Evolutionary conservation across 2,329 filamentous ascomycete species (phyloP).

Genomic region (Fusarium subtropicale): DNA sequence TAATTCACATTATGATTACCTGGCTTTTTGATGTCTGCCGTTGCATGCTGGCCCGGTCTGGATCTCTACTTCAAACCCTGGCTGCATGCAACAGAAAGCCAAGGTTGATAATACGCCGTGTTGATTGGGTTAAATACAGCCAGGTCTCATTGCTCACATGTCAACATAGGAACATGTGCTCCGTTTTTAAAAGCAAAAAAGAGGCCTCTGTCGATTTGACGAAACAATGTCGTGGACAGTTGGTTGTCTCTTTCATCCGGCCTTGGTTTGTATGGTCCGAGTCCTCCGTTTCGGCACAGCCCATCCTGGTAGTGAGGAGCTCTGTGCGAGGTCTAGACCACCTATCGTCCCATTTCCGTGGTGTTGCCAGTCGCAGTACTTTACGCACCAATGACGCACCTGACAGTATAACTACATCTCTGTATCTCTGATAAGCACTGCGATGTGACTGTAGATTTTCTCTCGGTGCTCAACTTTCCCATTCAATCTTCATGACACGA

Average conservation of each 20-base stretch:
- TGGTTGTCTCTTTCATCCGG: slow-evolving; percentile 5
- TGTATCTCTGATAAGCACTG: slow-evolving; percentile 17
- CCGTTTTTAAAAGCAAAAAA: slow-evolving; percentile 15
- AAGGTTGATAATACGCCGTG: slow-evolving; percentile 17
- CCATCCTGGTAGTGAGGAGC: slow-evolving; percentile 16
- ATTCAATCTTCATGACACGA: slow-evolving; percentile 16
- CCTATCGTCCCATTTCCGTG: slow-evolving; percentile 1
- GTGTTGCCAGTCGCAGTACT: slow-evolving; percentile 12
- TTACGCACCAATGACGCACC: slow-evolving; percentile 10
- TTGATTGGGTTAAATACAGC: slow-evolving; percentile 21
- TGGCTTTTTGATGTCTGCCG: slow-evolving; percentile 21
- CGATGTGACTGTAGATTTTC: slow-evolving; percentile 7
- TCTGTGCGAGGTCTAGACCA: slow-evolving; percentile 32
- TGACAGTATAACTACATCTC: slow-evolving; percentile 1
- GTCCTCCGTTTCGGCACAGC: slow-evolving; percentile 18
- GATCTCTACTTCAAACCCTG: slow-evolving; percentile 39
- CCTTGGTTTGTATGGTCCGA: slow-evolving; percentile 19
- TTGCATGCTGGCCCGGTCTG: slow-evolving; percentile 28
- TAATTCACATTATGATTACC: neutral
- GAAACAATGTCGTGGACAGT: slow-evolving; percentile 4
- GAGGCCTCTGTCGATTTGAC: slow-evolving; percentile 11
- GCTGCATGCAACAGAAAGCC: slow-evolving; percentile 33
- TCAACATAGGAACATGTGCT: slow-evolving; percentile 18
- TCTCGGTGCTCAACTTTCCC: neutral
- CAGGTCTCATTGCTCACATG: slow-evolving; percentile 15